Evolutionary conservation across 2,329 filamentous ascomycete genomes (phyloP).

Genomic region (Stemphylium vesicarium): DNA sequence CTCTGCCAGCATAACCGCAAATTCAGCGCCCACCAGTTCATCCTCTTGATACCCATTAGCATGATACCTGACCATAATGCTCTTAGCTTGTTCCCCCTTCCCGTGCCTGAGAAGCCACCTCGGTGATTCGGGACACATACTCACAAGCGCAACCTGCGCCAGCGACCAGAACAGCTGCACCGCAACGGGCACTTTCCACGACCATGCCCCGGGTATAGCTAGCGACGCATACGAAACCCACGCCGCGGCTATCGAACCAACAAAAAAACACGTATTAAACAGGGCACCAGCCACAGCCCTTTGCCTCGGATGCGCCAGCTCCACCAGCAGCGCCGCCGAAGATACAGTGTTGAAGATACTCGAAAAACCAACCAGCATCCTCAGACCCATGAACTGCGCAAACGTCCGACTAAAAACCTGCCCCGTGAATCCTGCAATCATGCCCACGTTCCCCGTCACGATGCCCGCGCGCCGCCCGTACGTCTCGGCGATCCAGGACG

Average conservation of each 20-base stretch:
- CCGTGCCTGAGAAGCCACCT: constrained; percentile 64
- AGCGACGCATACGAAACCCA: constrained; percentile 19
- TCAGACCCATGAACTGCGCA: constrained; percentile 11
- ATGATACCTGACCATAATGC: constrained; percentile 62
- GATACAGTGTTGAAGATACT: constrained; percentile 19
- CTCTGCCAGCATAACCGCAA: constrained; percentile 9
- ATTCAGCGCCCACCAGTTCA: constrained; percentile 11
- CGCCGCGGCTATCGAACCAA: constrained; percentile 16
- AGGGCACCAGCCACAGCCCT: constrained; percentile 20
- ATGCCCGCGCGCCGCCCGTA: constrained; percentile 22
- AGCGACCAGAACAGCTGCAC: constrained; percentile 14
- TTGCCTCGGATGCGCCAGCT: constrained; percentile 24
- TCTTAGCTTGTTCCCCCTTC: constrained; percentile 59
- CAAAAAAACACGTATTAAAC: constrained; percentile 25
- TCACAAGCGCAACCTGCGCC: constrained; percentile 6
- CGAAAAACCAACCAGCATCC: constrained; percentile 17
- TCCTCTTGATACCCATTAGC: constrained; percentile 50
- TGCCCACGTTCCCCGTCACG: constrained; percentile 15
- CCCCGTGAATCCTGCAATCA: constrained; percentile 14
- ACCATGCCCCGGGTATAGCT: constrained; percentile 14
- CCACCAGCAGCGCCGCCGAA: constrained; percentile 17
- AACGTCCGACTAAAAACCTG: constrained; percentile 16
- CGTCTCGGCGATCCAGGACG: constrained; percentile 24
- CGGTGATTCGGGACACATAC: constrained; percentile 60
- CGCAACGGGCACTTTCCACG: constrained; percentile 18